Base-by-base conservation (phyloP, 257 asterid genomes). In the Lithospermum erythrorhizon region DNA sequence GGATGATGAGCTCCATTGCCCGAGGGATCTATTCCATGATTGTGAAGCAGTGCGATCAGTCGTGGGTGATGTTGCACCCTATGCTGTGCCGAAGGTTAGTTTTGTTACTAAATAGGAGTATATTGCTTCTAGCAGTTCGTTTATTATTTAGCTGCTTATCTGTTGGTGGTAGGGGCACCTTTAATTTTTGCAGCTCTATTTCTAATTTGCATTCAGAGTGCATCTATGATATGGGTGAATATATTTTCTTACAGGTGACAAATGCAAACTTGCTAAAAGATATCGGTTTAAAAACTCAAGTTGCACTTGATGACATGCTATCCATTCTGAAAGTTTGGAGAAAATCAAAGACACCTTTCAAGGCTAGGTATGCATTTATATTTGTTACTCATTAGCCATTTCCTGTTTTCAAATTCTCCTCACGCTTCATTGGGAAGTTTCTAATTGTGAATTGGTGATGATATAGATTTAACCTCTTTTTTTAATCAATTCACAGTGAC, bases 11-110 rank as follows among this genome's bases (percentile, higher is more conserved):
- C 94, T 91, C 59, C 81, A 83, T 70, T 80, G 55, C 66, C 86
- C 95, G 18, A 91, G 73, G 65, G 90, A 82, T 73, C 69, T 91
- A 66, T 91, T 84, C 71, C 87, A 86, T 65, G 94, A 88, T 67
- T 91, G 95, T 78, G 76, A 63, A 49, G 76, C 82, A 25, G 95
- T 91, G 57, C 81, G 75, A 70, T 88, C 91, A 32, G 67, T 91
- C 63, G 75, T 89, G 9, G 98, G 98, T 57, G 74, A 22, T 61
- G 68, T 71, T 64, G 97, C 95, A 57, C 97, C 95, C 59, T 91
- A 76, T 73, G 77, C 87, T 55, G 70, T 73, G 66, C 94, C 95
- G 53, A 84, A 88, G 98, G 98, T 89, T 63, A 62, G 88, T 68
- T 59, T 22, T 0, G 16, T 56, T 16, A 14, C 24, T 22, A 1